phyloP scores from a whole-genome alignment of 2,329 filamentous ascomycete species.

The Penicillium sp. region DNA sequence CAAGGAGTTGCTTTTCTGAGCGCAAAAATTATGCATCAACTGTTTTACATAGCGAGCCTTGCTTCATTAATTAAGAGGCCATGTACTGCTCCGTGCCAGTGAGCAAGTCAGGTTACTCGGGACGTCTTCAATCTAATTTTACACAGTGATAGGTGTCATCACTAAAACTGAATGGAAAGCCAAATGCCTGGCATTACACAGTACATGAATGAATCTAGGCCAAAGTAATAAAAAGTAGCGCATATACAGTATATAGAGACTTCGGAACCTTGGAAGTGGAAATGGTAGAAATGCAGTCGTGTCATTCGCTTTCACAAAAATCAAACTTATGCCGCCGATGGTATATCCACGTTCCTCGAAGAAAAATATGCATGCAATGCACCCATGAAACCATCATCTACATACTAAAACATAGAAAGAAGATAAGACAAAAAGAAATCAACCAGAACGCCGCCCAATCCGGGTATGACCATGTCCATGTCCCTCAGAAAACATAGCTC shows the following conservation, averaged over 20 bases:
- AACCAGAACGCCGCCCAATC: slow-evolving; percentile 10
- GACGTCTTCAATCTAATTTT: neutral
- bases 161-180: neutral
- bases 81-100: neutral
- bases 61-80: neutral
- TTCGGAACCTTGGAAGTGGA: neutral
- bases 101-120: neutral
- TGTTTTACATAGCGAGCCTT: neutral
- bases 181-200: neutral
- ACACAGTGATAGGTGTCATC: neutral
- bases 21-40: neutral
- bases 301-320: slow-evolving; percentile 2
- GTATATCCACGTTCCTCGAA: slow-evolving; percentile 10
- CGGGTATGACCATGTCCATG: neutral
- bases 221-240: neutral
- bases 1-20: slow-evolving; percentile 7
- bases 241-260: neutral
- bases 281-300: neutral
- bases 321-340: slow-evolving; percentile 14
- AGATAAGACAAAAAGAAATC: neutral
- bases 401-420: neutral
- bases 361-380: slow-evolving; percentile 14
- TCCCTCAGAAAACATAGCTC: slow-evolving; percentile 40
- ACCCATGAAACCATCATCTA: slow-evolving; percentile 9
- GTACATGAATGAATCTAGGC: neutral